Evolutionary conservation across 164 flowering plant genomes (phyloP), one percentile per base, ranked within the genome.

Genomic region (Annona cherimola): DNA sequence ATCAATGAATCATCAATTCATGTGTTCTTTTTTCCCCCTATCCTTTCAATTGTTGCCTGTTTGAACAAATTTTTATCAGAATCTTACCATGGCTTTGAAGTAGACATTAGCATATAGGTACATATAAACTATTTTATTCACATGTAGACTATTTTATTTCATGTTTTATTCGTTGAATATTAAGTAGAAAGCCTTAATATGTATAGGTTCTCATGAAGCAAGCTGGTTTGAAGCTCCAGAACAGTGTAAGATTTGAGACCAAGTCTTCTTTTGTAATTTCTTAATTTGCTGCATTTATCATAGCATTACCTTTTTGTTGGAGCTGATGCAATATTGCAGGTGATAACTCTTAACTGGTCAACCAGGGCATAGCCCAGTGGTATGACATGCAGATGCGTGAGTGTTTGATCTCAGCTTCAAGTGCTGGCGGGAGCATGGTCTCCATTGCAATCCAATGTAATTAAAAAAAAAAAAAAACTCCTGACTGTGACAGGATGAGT

Each of bases 151-250:
- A 26, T 11, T 50, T 50, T 50, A 50, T 9, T 9, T 50, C 14
- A 11, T 50, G 57, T 50, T 50, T 50, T 11, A 50, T 50, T 50
- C 35, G 35, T 50, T 50, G 2, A 0, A 50, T 50, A 50, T 50
- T 11, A 50, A 50, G 18, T 50, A 50, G 14, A 50, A 11, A 50
- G 57, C 40, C 67, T 57, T 41, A 35, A 61, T 19, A 26, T 68
- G n/a, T 79, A 71, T 74, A 92, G 98, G 97, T 94, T 76, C 88
- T 94, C 45, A 80, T 79, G 50, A 94, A 94, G 88, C 98, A 94
- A 86, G 95, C 93, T 72, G 95, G 96, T 67, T 81, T 94, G 46
- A 89, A 87, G 86, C 92, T 94, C 59, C 90, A 90, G 76, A 87
- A 85, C 61, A 88, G 84, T 84, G 98, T 92, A 87, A 83, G 76